These are phyloP conservation scores for Mortierella alpina DNA, from an alignment of 192 early-diverging fungal species.

Conservation along the genomic window DNA sequence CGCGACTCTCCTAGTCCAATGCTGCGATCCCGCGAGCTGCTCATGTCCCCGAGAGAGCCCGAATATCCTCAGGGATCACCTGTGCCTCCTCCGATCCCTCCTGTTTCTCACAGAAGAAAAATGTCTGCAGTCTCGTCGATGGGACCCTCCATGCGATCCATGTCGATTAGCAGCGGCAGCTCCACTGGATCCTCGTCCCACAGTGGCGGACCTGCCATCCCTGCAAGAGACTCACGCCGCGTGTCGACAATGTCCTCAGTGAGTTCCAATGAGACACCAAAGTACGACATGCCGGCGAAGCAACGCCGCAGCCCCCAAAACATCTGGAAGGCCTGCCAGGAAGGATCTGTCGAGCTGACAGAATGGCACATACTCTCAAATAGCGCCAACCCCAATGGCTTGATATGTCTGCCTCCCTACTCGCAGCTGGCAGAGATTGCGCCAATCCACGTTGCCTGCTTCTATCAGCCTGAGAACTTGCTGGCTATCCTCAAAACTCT, in stretches of 20 bases:
- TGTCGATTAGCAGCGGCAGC: slow-evolving; percentile 49
- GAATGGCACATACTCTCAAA: slow-evolving; percentile 33
- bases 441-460: slow-evolving; percentile 46
- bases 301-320: slow-evolving; percentile 22
- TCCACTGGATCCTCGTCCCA: slow-evolving; percentile 22
- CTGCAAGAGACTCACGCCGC: slow-evolving; percentile 38
- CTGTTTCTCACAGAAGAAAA: slow-evolving; percentile 31
- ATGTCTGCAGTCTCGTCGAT: slow-evolving; percentile 41
- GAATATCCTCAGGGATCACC: background rate
- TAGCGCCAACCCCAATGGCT: slow-evolving; percentile 24
- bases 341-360: slow-evolving; percentile 36
- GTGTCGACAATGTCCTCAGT: slow-evolving; percentile 37
- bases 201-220: slow-evolving; percentile 26
- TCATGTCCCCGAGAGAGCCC: slow-evolving; percentile 14
- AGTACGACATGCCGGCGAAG: slow-evolving; percentile 25
- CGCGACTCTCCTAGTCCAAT: slow-evolving; percentile 20
- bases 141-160: slow-evolving; percentile 34
- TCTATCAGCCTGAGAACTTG: slow-evolving; percentile 36
- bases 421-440: slow-evolving; percentile 45
- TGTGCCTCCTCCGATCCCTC: slow-evolving; percentile 16
- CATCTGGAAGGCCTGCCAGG: slow-evolving; percentile 48
- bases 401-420: slow-evolving; percentile 28
- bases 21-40: slow-evolving; percentile 25
- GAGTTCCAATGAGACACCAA: slow-evolving; percentile 34
- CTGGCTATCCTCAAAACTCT: slow-evolving; percentile 28